Evolutionary conservation across 345 rosid genomes (phyloP), one percentile per base, ranked within the genome.

Genomic region (Salix brachista): DNA sequence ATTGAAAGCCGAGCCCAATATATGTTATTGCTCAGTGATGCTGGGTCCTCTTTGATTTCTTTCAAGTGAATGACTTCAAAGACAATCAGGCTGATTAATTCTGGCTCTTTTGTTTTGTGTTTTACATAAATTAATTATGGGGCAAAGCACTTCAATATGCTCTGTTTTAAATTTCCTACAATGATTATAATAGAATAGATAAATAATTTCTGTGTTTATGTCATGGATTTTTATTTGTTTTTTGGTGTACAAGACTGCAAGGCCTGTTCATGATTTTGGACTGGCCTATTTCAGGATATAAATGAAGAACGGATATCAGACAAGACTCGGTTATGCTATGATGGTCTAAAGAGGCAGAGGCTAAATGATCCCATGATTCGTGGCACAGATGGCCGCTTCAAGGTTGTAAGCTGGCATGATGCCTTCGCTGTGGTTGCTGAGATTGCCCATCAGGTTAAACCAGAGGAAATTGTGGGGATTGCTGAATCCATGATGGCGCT

Each of bases 301-400:
- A 96, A 96, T 80, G 98, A 96, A 85, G 99, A 96, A 79, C 91
- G 99, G 99, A 94, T 96, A 86, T 96, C 99, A 65, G 99, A 96
- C 80, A 96, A 96, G 86, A 96, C 98, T 32, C 87, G 99, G 52
- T 96, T 96, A 77, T 85, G 89, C 72, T 96, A 94, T 83, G 99
- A 96, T 78, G 99, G 98, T 80, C 82, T 96, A 79, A 96, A 96
- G 88, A 90, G 98, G 84, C 99, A 96, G 88, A 92, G 99, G 86
- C 88, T 96, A 70, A 96, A 90, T 83, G 99, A 96, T 76, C 98
- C 99, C 61, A 96, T 96, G 99, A 85, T 94, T 77, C 97, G 99
- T 76, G 97, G 89, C 67, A 72, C 91, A 65, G 98, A 96, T 84
- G 99, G 98, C 11, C 91, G 94, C 60, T 92, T 96, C 71, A 89